phyloP scores from a whole-genome alignment of 306 rosid genomes.

The Cucumis melo region DNA sequence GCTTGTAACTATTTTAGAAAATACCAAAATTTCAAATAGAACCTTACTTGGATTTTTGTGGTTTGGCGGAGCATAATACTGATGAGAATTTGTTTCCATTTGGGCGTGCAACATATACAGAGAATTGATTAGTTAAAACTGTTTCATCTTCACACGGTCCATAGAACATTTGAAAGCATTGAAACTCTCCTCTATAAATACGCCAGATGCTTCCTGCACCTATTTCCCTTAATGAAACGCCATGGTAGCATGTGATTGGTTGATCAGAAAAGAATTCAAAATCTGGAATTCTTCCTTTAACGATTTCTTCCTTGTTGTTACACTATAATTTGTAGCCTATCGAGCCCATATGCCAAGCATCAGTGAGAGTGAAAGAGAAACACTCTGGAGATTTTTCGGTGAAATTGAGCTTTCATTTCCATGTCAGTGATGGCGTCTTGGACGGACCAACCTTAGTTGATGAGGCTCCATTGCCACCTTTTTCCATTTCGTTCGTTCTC shows the following conservation, averaged over 20 bases:
- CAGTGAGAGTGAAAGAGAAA: background rate
- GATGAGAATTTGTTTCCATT: slow-evolving; percentile 62
- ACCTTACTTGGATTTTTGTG: slow-evolving; percentile 30
- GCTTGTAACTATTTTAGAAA: too few relatives aligned
- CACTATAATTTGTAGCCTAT: background rate
- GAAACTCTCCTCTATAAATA: slow-evolving; percentile 73
- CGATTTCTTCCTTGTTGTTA: background rate
- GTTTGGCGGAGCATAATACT: slow-evolving; percentile 47
- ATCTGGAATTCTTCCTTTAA: slow-evolving; percentile 3
- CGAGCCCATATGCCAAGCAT: background rate
- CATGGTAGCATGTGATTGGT: background rate
- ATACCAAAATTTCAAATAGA: too few relatives aligned
- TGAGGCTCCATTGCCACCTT: background rate
- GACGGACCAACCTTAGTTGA: background rate
- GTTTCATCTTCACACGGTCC: slow-evolving; percentile 58
- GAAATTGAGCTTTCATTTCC: background rate
- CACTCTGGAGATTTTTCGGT: background rate
- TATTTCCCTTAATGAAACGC: slow-evolving; percentile 3
- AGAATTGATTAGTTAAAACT: slow-evolving; percentile 80
- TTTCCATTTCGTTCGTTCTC: background rate
- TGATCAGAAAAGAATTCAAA: background rate
- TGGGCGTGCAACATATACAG: slow-evolving; percentile 69
- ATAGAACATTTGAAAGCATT: slow-evolving; percentile 78
- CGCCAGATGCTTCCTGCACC: slow-evolving; percentile 87
- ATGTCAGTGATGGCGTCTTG: background rate